A percentile compares a stretch with the other conserved stretches of the same genome.
Evolutionary conservation across 257 asterid genomes (phyloP).

Genomic region (Linaria vulgaris): DNA sequence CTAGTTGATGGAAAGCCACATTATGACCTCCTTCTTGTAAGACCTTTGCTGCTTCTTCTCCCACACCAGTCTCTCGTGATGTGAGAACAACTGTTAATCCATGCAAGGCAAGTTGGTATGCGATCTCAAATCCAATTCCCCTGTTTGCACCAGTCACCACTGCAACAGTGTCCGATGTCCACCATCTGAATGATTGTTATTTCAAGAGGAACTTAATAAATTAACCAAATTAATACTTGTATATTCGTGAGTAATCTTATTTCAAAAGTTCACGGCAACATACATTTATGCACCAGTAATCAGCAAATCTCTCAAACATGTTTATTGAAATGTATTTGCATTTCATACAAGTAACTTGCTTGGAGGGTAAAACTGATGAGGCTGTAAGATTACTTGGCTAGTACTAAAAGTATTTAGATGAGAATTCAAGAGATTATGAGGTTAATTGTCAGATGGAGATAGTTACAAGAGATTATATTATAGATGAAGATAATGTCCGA

Average conservation of each 20-base stretch:
- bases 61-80: constrained; percentile 71
- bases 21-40: constrained; percentile 73
- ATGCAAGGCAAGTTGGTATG: constrained; percentile 70
- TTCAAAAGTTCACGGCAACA: background rate
- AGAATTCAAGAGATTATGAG: too few relatives aligned
- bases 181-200: constrained; percentile 87
- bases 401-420: too few relatives aligned
- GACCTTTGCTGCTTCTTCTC: constrained; percentile 78
- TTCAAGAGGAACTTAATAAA: background rate
- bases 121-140: constrained; percentile 94
- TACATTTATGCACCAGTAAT: background rate
- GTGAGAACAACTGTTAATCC: constrained; percentile 84
- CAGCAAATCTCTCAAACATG: background rate
- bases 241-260: background rate
- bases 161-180: constrained; percentile 75
- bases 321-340: too few relatives aligned
- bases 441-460: too few relatives aligned
- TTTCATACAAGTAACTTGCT: too few relatives aligned
- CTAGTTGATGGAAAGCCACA: constrained; percentile 79
- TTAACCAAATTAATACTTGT: too few relatives aligned
- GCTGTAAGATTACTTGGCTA: too few relatives aligned
- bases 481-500: too few relatives aligned
- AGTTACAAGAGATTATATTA: too few relatives aligned
- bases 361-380: too few relatives aligned
- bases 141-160: constrained; percentile 95